phyloP scores from a whole-genome alignment of 2,329 filamentous ascomycete genomes.

The Grosmannia penicillata region DNA sequence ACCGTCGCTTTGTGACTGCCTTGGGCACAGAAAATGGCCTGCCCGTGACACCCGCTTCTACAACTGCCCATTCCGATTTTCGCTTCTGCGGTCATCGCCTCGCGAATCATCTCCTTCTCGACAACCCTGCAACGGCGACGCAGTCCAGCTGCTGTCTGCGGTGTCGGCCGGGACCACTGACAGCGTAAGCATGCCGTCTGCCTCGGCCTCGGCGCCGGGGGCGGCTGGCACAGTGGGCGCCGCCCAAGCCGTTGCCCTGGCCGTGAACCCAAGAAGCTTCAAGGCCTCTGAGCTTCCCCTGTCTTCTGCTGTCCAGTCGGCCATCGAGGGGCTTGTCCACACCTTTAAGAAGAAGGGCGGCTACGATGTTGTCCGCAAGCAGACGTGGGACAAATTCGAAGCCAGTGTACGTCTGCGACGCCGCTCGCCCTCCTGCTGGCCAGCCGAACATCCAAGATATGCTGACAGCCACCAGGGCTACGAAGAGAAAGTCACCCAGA shows the following conservation, averaged over 20 bases:
- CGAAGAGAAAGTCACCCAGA: constrained; percentile 49
- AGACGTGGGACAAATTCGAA: constrained; percentile 62
- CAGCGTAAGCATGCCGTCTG: not conserved
- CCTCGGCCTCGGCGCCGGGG: not conserved
- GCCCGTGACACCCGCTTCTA: too few relatives aligned
- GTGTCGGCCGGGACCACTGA: not conserved
- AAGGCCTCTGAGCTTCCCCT: constrained; percentile 65
- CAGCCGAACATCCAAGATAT: too few relatives aligned
- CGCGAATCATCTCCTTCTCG: too few relatives aligned
- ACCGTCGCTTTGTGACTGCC: too few relatives aligned
- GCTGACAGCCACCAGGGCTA: constrained; percentile 38
- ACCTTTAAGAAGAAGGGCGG: constrained; percentile 78
- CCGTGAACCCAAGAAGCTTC: constrained; percentile 19
- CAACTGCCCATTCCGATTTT: not conserved
- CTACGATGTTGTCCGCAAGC: constrained; percentile 64
- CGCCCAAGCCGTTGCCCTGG: not conserved
- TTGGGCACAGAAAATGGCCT: too few relatives aligned
- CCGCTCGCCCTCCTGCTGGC: too few relatives aligned
- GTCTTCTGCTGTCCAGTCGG: constrained; percentile 54
- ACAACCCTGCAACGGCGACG: too few relatives aligned
- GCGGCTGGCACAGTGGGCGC: not conserved
- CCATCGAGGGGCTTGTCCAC: constrained; percentile 62
- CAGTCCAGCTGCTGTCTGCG: not conserved
- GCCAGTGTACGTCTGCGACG: constrained; percentile 51
- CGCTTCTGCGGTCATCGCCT: too few relatives aligned